phyloP scores from a whole-genome alignment of 768 basidiomycete genomes.

The Agaricus sinodeliciosus region DNA sequence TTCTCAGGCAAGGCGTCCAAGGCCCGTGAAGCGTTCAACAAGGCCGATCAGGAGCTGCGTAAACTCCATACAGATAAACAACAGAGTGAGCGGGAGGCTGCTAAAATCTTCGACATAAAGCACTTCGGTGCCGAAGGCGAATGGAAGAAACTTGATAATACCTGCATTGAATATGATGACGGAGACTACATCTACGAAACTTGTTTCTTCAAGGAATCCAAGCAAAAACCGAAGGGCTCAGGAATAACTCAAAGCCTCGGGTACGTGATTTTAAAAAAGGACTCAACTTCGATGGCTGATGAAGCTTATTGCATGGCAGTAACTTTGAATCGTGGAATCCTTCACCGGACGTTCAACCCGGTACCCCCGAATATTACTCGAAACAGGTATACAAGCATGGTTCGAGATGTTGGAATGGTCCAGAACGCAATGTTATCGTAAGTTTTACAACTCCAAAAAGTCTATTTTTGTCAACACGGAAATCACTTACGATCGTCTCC shows the following conservation, averaged over 20 bases:
- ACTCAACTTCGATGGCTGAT: neutral
- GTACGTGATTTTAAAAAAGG: conserved; percentile 35
- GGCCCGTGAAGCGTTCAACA: conserved; percentile 54
- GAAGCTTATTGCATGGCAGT: conserved; percentile 26
- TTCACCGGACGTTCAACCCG: conserved; percentile 45
- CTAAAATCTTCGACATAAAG: conserved; percentile 55
- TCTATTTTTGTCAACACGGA: no score
- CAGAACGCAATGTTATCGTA: conserved; percentile 78
- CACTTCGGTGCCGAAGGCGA: conserved; percentile 79
- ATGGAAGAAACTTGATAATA: conserved; percentile 91
- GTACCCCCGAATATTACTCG: conserved; percentile 68
- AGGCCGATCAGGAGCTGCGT: conserved; percentile 57
- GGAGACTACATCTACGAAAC: conserved; percentile 98
- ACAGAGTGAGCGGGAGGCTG: conserved; percentile 49
- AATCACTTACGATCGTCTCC: neutral
- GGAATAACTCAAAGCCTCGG: conserved; percentile 75
- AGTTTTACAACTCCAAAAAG: conserved; percentile 14
- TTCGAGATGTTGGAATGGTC: conserved; percentile 95
- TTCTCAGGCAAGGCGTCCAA: conserved; percentile 44
- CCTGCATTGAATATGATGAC: conserved; percentile 72
- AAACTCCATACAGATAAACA: conserved; percentile 45
- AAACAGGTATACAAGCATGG: conserved; percentile 81
- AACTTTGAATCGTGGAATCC: conserved; percentile 80
- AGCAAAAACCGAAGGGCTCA: conserved; percentile 82
- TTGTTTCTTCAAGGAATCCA: conserved; percentile 85